Base-by-base conservation (phyloP, 108 stramenopile species). In the Nitzschia sp. region DNA sequence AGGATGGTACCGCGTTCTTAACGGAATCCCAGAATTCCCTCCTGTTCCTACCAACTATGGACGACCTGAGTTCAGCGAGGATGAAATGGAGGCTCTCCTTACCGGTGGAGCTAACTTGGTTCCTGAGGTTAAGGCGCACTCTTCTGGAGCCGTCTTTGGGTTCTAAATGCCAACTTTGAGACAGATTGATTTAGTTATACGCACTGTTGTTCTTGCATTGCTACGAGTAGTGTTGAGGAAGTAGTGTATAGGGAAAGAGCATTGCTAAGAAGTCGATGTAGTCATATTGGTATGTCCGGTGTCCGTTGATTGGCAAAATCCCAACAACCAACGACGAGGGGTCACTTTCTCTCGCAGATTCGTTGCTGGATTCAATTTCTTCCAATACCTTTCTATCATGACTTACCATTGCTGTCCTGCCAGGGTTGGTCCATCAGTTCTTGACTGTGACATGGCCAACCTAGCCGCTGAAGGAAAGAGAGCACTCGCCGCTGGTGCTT, bases 71-170 rank as follows among this genome's bases (percentile, higher is more conserved):
- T 80, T 97, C 68, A 77, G 85, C 19, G 90, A 94, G 25, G 93
- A 88, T 26, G 97, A 97, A 80, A 96, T 96, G 83, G 93, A 90
- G 51, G 93, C 95, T 9, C 66, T 97, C 26, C 57, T 88, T 53
- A 65, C 78, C 20, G 97, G 97, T 12, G 95, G 95, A 14, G 96
- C 96, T 21, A 77, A 81, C 41, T 60, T 86, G 34, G 86, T 75
- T 24, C 75, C 75, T 14, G 41, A 63, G n/a, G 60, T 76, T 20
- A 63, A 69, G 62, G 60, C 53, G 21, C 51, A 55, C 48, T 76
- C 75, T 2, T 24, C 20, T 25, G 67, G 67, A 6, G 75, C 75
- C 7, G 25, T 52, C 7, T 71, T 71, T 63, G 52, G 41, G 12
- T 55, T 29, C 43, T 62, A 25, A 62, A 22, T 15, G 7, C 29